Percentiles rank a stretch among this genome's conserved stretches.
Conservation (phyloP, 1,284 basidiomycete species). For the Tausonia pullulans region DNA sequence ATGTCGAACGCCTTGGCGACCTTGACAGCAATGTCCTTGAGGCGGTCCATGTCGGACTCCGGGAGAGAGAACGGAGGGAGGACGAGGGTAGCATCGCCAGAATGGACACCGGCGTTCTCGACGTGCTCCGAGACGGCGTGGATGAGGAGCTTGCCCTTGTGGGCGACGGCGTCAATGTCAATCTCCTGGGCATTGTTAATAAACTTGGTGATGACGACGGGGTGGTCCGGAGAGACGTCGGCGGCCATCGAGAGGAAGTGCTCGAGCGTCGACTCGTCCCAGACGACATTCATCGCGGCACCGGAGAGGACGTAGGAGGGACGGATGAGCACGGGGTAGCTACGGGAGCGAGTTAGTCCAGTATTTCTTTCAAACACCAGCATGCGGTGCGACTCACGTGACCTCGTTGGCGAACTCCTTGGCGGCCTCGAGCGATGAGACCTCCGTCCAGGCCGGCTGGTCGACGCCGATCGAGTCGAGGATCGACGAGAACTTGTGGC, state of each 20-base stretch:
- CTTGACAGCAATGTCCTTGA: slow-evolving; percentile 90
- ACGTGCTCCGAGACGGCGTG: slow-evolving; percentile 98
- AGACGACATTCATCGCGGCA: slow-evolving; percentile 98
- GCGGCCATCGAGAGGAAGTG: slow-evolving; percentile 91
- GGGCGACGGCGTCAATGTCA: slow-evolving; percentile 92
- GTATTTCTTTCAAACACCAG: neutral
- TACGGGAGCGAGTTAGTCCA: slow-evolving; percentile 30
- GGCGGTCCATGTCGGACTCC: slow-evolving; percentile 63
- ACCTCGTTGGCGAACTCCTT: slow-evolving; percentile 85
- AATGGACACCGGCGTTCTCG: slow-evolving; percentile 98
- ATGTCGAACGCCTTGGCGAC: slow-evolving; percentile 92
- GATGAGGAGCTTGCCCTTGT: slow-evolving; percentile 86
- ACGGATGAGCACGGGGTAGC: slow-evolving; percentile 89
- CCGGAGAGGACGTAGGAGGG: slow-evolving; percentile 97
- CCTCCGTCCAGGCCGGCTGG: slow-evolving; percentile 94
- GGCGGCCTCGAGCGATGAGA: slow-evolving; percentile 75
- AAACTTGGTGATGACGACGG: slow-evolving; percentile 97
- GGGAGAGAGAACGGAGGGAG: slow-evolving; percentile 86
- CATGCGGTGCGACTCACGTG: slow-evolving; percentile 39
- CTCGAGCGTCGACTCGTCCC: slow-evolving; percentile 77
- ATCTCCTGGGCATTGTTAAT: slow-evolving; percentile 97
- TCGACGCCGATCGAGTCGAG: slow-evolving; percentile 92
- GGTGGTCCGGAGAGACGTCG: slow-evolving; percentile 90
- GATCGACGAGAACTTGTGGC: slow-evolving; percentile 96
- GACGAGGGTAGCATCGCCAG: slow-evolving; percentile 94